Conservation (phyloP, 140 eudicot genomes). For the Flaveria floridana region DNA sequence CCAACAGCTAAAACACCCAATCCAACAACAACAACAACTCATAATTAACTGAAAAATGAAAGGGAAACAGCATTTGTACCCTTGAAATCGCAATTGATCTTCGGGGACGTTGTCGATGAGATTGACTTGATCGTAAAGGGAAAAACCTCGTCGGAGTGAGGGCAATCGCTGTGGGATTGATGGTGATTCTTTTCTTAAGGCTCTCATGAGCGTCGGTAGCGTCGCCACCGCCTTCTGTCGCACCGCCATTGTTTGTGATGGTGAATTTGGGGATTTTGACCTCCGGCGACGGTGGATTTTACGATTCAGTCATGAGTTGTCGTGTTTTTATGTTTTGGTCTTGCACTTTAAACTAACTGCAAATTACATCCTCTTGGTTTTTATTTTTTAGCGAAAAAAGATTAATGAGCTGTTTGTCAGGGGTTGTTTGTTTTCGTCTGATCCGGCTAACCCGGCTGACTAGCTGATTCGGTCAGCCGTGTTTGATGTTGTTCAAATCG, state of each 20-base stretch:
- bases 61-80: slow-evolving; percentile 33
- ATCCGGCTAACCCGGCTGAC: no score
- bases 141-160: slow-evolving; percentile 80
- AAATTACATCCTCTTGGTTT: slow-evolving; percentile 17
- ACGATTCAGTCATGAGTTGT: not conserved
- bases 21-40: slow-evolving; percentile 16
- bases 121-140: slow-evolving; percentile 91
- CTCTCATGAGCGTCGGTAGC: slow-evolving; percentile 73
- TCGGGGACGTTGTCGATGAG: slow-evolving; percentile 90
- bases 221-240: slow-evolving; percentile 75
- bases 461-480: no score
- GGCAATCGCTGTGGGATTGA: slow-evolving; percentile 52
- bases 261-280: slow-evolving; percentile 35
- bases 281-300: slow-evolving; percentile 14
- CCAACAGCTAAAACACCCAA: slow-evolving; percentile 3
- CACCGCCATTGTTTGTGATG: slow-evolving; percentile 52
- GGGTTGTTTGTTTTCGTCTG: no score
- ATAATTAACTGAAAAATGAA: not conserved
- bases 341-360: not conserved
- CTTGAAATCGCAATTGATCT: slow-evolving; percentile 90
- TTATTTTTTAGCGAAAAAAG: not conserved
- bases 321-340: slow-evolving; percentile 15
- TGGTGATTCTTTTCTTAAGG: slow-evolving; percentile 44
- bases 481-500: no score
- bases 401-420: no score